Evolutionary conservation across 2,329 filamentous ascomycete genomes (phyloP), one percentile per base, ranked within the genome.

Genomic region (Pyrenochaeta sp.): DNA sequence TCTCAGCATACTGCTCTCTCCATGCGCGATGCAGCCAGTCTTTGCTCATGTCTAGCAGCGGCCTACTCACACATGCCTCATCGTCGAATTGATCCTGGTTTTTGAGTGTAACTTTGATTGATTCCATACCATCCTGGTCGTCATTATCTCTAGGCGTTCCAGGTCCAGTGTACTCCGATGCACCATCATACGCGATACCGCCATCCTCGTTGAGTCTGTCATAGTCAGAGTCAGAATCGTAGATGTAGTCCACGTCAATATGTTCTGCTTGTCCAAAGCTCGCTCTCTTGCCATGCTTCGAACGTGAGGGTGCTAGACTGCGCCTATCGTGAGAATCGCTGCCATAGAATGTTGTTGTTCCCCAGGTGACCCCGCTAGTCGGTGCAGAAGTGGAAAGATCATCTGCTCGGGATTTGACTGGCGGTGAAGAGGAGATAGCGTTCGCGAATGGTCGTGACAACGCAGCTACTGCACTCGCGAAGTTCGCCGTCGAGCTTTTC

Each of bases 71-170:
- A 50, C 78, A 74, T 12, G 79, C 80, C 57, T 85, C 82, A 36
- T 83, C 80, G 54, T 85, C 83, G 62, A 89, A 89, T 36, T 80
- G 78, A 54, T 81, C 79, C 59, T 84, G 82, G 50, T 88, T 87
- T 63, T 85, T 86, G 27, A 87, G 75, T n/a, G 77, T 81, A 22
- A 85, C 76, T 52, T 80, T 82, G 54, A 87, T 78, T 3, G 58
- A 59, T 25, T 61, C 66, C 24, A 13, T 47, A n/a, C 56, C 50
- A 10, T 58, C 57, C 28, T 56, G 53, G 36, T 52, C 58, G 24
- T 60, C 63, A 10, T 56, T 54, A 2, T 61, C 56, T n/a, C 53
- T 34, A 25, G 61, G 55, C 3, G 67, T 62, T 2, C 66, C 56
- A 44, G 67, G 64, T 7, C 59, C 53, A 10, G 61, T 65, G 32